Conservation (phyloP, 73 alveolate genomes). For the Breviolum minutum region DNA sequence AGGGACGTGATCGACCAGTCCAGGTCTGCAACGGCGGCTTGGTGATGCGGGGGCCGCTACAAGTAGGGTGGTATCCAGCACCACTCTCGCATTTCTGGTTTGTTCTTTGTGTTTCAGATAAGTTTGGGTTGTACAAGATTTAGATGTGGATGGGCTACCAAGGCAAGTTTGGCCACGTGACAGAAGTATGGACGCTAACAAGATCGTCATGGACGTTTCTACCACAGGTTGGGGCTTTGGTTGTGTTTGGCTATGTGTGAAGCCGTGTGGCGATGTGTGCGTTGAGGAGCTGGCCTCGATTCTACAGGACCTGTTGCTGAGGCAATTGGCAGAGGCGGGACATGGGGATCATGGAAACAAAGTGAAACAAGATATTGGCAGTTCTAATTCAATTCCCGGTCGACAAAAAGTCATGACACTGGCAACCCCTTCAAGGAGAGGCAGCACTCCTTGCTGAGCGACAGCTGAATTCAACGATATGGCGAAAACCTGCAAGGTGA, state of each 20-base stretch:
- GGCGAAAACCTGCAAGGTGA: too few species aligned
- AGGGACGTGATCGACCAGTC: not conserved
- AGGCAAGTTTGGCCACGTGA: conserved; percentile 76
- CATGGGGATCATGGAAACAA: not conserved
- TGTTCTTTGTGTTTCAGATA: not conserved
- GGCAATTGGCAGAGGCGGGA: conserved; percentile 91
- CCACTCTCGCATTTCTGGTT: not conserved
- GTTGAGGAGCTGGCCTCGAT: conserved; percentile 37
- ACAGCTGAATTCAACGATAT: not conserved
- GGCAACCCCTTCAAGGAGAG: conserved; percentile 34
- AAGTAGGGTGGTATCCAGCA: conserved; percentile 66
- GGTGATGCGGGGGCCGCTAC: conserved; percentile 45
- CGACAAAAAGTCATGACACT: not conserved
- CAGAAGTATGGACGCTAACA: conserved; percentile 63
- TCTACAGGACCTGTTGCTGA: conserved; percentile 71
- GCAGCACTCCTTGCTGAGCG: conserved; percentile 91
- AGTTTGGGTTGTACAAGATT: not conserved
- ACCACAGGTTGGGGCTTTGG: conserved; percentile 5
- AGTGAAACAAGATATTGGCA: not conserved
- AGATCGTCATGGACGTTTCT: conserved; percentile 49
- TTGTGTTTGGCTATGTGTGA: not conserved
- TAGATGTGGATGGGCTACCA: not conserved
- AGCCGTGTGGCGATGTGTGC: too few species aligned
- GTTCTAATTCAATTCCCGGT: not conserved
- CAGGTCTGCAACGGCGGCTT: conserved; percentile 41